Base-by-base conservation (phyloP, 176 grass and related monocot species). In the Luzula sylvatica region DNA sequence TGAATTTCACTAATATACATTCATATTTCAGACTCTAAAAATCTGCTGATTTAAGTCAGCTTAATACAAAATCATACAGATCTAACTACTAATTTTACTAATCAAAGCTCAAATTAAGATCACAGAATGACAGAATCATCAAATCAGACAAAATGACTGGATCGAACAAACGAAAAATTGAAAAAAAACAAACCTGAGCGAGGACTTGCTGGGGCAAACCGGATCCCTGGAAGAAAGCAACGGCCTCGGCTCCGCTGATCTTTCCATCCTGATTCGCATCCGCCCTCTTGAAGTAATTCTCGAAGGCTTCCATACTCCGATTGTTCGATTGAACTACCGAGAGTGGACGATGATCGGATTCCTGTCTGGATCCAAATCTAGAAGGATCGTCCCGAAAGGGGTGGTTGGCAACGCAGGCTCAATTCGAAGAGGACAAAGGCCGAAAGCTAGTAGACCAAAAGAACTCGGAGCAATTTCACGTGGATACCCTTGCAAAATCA, bases 221-320 rank as follows among this genome's bases (percentile, higher is more conserved):
- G 58, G 75, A 80, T 38, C 78, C 78, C 69, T 98, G 85, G 51
- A 90, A 98, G 68, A 98, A 98, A 28, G 92, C 72, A 54, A 98
- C 92, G 12, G 92, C 92, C 68, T 98, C 92, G 42, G 67, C 61
- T 49, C 92, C 92, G 68, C 92, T 98, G 58, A 98, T 90, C 68
- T 70, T 87, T 45, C 92, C 92, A 66, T 98, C 92, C 68, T 89
- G 92, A 75, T 98, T 70, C 78, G 79, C 73, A 77, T 98, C 92
- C 19, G 92, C 92, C 55, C 56, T 70, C 71, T 68, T 83, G 86
- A 90, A 98, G 81, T 87, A 98, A 42, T 63, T 86, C 18, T 98
- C 85, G 55, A 98, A 98, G 41, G 71, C 72, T 45, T 90, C 92
- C 92, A 53, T 69, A 64, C 62, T 72, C 65, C 73, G 71, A 74